A percentile compares a stretch with the other conserved stretches of the same genome.
Conservation (phyloP, 2,329 filamentous ascomycete genomes). For the Cytospora mali region DNA sequence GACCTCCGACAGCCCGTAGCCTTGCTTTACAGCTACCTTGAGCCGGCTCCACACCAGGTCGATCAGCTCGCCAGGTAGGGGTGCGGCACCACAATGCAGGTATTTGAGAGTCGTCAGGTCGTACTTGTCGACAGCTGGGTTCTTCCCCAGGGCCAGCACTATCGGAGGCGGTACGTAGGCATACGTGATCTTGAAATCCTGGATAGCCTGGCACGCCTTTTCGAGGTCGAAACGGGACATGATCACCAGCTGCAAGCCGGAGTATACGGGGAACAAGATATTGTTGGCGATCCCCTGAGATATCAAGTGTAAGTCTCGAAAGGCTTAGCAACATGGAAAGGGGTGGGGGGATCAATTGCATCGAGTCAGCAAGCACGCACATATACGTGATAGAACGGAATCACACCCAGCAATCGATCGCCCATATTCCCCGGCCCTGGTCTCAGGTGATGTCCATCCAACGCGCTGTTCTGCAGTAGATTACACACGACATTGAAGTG, state of each 20-base stretch:
- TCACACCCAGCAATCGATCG: slow-evolving; percentile 75
- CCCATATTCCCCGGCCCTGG: slow-evolving; percentile 62
- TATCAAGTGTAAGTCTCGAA: not conserved
- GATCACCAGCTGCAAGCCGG: slow-evolving; percentile 68
- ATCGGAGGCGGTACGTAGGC: slow-evolving; percentile 84
- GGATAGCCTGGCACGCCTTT: slow-evolving; percentile 74
- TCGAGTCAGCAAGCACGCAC: slow-evolving; percentile 49
- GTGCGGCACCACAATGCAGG: slow-evolving; percentile 86
- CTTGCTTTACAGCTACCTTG: slow-evolving; percentile 83
- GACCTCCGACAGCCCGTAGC: slow-evolving; percentile 88
- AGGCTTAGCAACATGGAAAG: not conserved
- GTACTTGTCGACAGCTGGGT: slow-evolving; percentile 77
- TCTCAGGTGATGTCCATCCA: slow-evolving; percentile 58
- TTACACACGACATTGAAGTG: slow-evolving; percentile 85
- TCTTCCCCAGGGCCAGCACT: slow-evolving; percentile 77
- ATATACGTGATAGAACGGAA: slow-evolving; percentile 93
- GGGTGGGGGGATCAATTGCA: not conserved
- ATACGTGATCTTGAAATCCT: slow-evolving; percentile 75
- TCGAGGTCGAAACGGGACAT: slow-evolving; percentile 83
- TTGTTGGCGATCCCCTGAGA: slow-evolving; percentile 67
- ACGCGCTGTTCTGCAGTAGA: slow-evolving; percentile 54
- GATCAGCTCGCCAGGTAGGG: slow-evolving; percentile 78
- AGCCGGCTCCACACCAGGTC: slow-evolving; percentile 74
- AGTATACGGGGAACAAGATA: slow-evolving; percentile 68
- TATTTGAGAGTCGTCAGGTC: slow-evolving; percentile 78